Evolutionary conservation across 192 early-diverging fungal genomes (phyloP), one percentile per base, ranked within the genome.

Genomic region (Coemansia sp.): DNA sequence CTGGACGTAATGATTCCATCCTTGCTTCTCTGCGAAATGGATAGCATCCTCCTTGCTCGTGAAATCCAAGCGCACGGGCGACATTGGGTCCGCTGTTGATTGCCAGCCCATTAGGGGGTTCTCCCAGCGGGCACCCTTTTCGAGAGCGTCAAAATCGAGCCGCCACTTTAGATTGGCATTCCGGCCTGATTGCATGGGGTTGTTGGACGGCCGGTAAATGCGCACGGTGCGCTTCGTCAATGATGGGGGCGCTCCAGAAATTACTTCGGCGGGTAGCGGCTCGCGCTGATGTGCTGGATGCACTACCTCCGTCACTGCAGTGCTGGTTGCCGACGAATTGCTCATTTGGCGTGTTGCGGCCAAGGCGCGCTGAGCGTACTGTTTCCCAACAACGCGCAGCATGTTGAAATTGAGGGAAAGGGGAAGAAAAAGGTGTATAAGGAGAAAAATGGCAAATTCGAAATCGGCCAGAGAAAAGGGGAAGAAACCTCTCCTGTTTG

Each of bases 61-160:
- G 77, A 99, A 99, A 74, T 94, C 92, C 79, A 97, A 80, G 11
- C 77, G 73, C 39, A 95, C 76, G 13, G 91, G 91, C 74, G 94
- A 86, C 77, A 92, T 85, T 37, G 89, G 82, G 76, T 99, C 96
- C 43, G 91, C 85, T 59, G 91, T 93, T 65, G 63, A 68, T 13
- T 56, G 67, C 96, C 96, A 99, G 23, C 96, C 95, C 87, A 99
- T 97, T 51, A 97, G 66, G 45, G 86, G 89, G 78, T 99, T 99
- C 61, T 92, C 89, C 93, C 95, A 99, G 50, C 91, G 88, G 70
- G 90, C 90, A 62, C 90, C 85, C 42, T 85, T 78, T 48, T 87
- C 84, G 42, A 89, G 73, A 26, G 84, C 87, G 74, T 99, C 95
- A 78, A 96, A 99, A 73, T 95, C 93, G 39, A 99, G 78, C 38